Evolutionary conservation across 768 basidiomycete genomes (phyloP).

Genomic region (Calocybe cyanea): DNA sequence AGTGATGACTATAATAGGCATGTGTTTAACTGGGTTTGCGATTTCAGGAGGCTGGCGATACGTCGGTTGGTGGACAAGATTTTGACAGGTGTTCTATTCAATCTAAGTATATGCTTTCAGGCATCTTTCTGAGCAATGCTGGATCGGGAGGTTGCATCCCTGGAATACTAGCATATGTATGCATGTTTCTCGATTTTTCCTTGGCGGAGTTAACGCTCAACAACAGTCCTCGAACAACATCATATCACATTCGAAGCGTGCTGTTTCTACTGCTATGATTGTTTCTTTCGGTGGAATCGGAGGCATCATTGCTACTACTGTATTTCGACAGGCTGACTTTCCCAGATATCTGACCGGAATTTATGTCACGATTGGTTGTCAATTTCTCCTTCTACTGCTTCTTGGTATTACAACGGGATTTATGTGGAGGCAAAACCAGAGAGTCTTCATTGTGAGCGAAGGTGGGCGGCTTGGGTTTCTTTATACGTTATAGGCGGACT

Average conservation of each 20-base stretch:
- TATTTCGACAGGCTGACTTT: slow-evolving; percentile 43
- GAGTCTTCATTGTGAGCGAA: slow-evolving; percentile 13
- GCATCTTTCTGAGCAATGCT: slow-evolving; percentile 42
- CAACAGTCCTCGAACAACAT: slow-evolving; percentile 46
- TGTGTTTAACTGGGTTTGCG: slow-evolving; percentile 37
- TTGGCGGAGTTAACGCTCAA: neutral
- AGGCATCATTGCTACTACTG: slow-evolving; percentile 43
- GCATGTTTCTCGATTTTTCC: slow-evolving; percentile 11
- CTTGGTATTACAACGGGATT: slow-evolving; percentile 36
- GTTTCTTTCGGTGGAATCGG: slow-evolving; percentile 47
- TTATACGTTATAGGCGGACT: slow-evolving; percentile 33
- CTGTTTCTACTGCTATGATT: slow-evolving; percentile 43
- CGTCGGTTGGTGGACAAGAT: slow-evolving; percentile 26
- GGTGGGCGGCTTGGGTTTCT: slow-evolving; percentile 35
- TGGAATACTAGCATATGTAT: slow-evolving; percentile 47
- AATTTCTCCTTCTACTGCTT: slow-evolving; percentile 36
- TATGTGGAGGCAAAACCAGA: slow-evolving; percentile 34
- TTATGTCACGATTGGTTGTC: slow-evolving; percentile 41
- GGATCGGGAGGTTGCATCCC: slow-evolving; percentile 44
- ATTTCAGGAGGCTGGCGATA: slow-evolving; percentile 35
- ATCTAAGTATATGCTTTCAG: slow-evolving; percentile 21
- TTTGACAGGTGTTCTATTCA: neutral
- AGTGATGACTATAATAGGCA: slow-evolving; percentile 36
- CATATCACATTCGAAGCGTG: slow-evolving; percentile 45
- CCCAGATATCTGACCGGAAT: slow-evolving; percentile 46